Percentiles rank a stretch among this genome's conserved stretches.
Evolutionary conservation across 2,329 filamentous ascomycete genomes (phyloP).

Genomic region (Fusarium marasasianum): DNA sequence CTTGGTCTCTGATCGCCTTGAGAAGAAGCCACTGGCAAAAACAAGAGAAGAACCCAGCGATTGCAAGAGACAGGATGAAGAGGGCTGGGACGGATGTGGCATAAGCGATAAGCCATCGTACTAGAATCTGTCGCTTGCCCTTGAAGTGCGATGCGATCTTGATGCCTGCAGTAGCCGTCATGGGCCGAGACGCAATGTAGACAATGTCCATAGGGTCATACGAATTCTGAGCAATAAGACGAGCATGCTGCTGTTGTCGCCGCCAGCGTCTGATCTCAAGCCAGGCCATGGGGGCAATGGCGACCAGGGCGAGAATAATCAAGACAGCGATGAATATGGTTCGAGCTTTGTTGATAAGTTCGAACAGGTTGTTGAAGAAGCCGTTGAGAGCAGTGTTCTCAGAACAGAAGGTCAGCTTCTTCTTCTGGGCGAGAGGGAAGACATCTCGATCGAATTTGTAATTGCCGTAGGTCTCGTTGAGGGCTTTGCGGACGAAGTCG

Average conservation of each 20-base stretch:
- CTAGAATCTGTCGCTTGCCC: constrained; percentile 73
- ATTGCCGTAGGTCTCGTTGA: constrained; percentile 75
- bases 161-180: constrained; percentile 77
- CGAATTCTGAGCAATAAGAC: constrained; percentile 70
- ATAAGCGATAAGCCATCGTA: constrained; percentile 87
- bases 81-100: constrained; percentile 85
- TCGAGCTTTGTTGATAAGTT: constrained; percentile 73
- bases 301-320: constrained; percentile 74
- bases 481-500: constrained; percentile 75
- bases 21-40: constrained; percentile 86
- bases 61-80: constrained; percentile 84
- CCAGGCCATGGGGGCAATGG: constrained; percentile 81
- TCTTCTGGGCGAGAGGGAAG: constrained; percentile 86
- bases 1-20: constrained; percentile 74
- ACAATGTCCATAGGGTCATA: constrained; percentile 88
- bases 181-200: constrained; percentile 85
- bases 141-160: constrained; percentile 73
- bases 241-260: constrained; percentile 74
- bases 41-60: constrained; percentile 85
- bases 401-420: constrained; percentile 87
- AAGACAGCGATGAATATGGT: constrained; percentile 82
- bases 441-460: constrained; percentile 81
- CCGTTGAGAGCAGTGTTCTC: constrained; percentile 81
- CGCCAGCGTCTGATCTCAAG: constrained; percentile 82
- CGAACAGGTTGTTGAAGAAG: constrained; percentile 81